Base-by-base conservation (phyloP, 1,284 basidiomycete genomes). In the Trametes pubescens region DNA sequence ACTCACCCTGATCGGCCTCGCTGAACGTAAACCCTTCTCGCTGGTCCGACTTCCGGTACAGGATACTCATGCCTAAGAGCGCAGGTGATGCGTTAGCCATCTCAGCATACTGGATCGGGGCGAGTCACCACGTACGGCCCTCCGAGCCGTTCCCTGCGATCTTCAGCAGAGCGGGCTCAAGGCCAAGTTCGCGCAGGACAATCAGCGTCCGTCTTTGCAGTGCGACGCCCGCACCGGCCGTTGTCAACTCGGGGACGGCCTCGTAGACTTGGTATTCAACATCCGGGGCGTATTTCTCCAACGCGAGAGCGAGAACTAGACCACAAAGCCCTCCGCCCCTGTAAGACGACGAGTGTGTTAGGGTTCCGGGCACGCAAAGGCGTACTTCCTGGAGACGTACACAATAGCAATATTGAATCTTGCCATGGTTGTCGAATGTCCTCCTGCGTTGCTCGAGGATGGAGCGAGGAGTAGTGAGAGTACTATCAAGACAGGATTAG, bases 221-320 rank as follows among this genome's bases (percentile, higher is more conserved):
- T 0, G 82, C 84, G 44, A 88, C 78, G 11, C 86, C 86, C 18
- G 85, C 86, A 21, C 86, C 86, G 34, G 85, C 57, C 70, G 86
- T 84, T n/a, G 78, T 72, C 43, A 86, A 79, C 55, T 80, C 71
- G 37, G 71, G 69, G 21, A 84, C 80, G 13, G 77, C 78, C 74
- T 88, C 86, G 65, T 82, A 88, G 38, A 88, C 71, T 59, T 83
- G 49, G 52, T 65, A 65, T 21, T 78, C 75, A 26, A 82, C 78
- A 59, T 80, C 74, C 6, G 77, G 70, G 51, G 76, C 65, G 44
- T 48, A 74, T 61, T 76, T 75, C 5, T 76, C 71, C 18, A 84
- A 66, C 1, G 79, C 76, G 5, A 81, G 67, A 26, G 78, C 75
- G 56, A 76, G 72, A 2, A 71, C 69, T 4, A 81, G 70, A 3